phyloP scores from a whole-genome alignment of 129 eudicot species.

The Pulicaria dysenterica region DNA sequence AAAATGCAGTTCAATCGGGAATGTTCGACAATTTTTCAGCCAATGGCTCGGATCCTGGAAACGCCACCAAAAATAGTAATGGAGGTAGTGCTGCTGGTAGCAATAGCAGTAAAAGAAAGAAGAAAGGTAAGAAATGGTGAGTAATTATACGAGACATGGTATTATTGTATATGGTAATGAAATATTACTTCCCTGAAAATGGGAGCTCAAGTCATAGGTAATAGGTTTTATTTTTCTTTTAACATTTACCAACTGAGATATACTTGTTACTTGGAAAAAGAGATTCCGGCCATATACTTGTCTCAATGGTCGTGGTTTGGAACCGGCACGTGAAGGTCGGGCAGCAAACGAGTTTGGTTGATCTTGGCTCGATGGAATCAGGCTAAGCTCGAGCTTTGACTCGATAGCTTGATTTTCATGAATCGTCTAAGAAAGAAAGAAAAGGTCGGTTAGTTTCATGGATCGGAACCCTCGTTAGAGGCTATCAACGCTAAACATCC shows the following conservation, averaged over 20 bases:
- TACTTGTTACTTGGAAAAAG: background rate
- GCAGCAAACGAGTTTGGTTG: too few species aligned
- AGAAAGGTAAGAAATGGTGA: constrained; percentile 92
- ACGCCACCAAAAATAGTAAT: constrained; percentile 35
- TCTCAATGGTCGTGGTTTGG: background rate
- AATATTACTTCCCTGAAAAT: constrained; percentile 1
- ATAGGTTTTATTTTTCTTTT: background rate
- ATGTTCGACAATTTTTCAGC: constrained; percentile 70
- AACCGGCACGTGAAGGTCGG: background rate
- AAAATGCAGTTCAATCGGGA: constrained; percentile 77
- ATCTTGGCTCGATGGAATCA: too few species aligned
- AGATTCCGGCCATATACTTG: background rate
- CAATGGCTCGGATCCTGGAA: constrained; percentile 32
- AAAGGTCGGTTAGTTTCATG: too few species aligned
- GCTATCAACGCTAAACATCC: too few species aligned
- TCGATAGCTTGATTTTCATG: too few species aligned
- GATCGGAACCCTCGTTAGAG: too few species aligned
- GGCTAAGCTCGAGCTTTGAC: too few species aligned
- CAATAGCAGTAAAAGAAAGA: constrained; percentile 65
- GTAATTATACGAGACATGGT: background rate
- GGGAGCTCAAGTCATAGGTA: constrained; percentile 1
- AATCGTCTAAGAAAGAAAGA: too few species aligned
- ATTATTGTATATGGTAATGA: constrained; percentile 28
- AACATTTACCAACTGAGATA: constrained; percentile 2
- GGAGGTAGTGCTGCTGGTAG: constrained; percentile 36